A percentile compares a stretch with the other conserved stretches of the same genome.
Conservation (phyloP, 2,329 filamentous ascomycete genomes). For the Juglanconis sp. region DNA sequence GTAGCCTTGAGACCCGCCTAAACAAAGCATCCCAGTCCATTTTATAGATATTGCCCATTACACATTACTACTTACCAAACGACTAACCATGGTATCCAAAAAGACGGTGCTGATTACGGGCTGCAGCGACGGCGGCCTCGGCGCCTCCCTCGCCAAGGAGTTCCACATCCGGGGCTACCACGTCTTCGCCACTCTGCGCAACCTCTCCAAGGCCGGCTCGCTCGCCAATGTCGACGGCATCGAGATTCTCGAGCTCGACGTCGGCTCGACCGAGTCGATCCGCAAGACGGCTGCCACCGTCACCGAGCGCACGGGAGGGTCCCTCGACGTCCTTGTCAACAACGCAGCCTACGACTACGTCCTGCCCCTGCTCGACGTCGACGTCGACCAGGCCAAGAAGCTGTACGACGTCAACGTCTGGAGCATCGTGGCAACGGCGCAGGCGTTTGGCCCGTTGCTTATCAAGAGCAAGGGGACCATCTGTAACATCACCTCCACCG, state of each 20-base stretch:
- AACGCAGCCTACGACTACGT: slow-evolving; percentile 37
- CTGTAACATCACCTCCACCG: slow-evolving; percentile 22
- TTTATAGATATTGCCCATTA: no score
- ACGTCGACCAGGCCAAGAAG: slow-evolving; percentile 30
- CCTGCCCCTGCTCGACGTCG: slow-evolving; percentile 34
- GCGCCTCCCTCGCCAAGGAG: slow-evolving; percentile 28
- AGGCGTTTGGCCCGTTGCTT: slow-evolving; percentile 32
- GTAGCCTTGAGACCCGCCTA: no score
- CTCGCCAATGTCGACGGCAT: slow-evolving; percentile 13
- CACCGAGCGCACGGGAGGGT: slow-evolving; percentile 27
- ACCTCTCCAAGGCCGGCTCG: slow-evolving; percentile 22
- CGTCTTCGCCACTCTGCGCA: slow-evolving; percentile 30
- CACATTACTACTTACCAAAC: no score
- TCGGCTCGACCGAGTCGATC: slow-evolving; percentile 26
- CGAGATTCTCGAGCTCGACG: slow-evolving; percentile 28
- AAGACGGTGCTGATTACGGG: slow-evolving; percentile 32
- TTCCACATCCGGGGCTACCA: slow-evolving; percentile 26
- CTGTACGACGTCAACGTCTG: slow-evolving; percentile 42
- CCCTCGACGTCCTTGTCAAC: slow-evolving; percentile 38
- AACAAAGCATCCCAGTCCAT: no score
- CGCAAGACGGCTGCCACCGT: slow-evolving; percentile 18
- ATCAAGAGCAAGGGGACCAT: slow-evolving; percentile 27
- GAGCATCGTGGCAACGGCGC: slow-evolving; percentile 31
- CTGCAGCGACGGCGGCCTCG: slow-evolving; percentile 32
- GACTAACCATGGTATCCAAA: background rate